Conservation (phyloP, 2,329 filamentous ascomycete species). For the Colletotrichum siamense region DNA sequence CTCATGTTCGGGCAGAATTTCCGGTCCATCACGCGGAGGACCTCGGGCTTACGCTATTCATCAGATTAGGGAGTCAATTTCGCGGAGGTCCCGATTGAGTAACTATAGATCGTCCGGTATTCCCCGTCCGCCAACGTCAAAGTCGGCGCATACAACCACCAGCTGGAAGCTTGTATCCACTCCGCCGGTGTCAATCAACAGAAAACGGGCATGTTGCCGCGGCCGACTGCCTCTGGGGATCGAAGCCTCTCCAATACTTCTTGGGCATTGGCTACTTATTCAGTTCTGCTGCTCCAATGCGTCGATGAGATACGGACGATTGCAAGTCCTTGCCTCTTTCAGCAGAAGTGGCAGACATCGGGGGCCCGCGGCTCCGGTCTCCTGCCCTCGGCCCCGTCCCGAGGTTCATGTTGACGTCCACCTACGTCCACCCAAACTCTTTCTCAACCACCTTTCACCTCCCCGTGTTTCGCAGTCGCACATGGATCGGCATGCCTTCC, state of each 20-base stretch:
- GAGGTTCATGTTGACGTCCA: neutral
- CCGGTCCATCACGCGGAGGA: neutral
- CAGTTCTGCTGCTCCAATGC: neutral
- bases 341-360: neutral
- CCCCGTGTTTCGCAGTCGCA: conserved; percentile 24
- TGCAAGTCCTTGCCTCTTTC: neutral
- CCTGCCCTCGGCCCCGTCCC: neutral
- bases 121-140: neutral
- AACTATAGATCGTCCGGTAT: neutral
- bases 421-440: neutral
- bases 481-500: conserved; percentile 41
- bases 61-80: neutral
- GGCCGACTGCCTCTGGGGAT: neutral
- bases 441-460: neutral
- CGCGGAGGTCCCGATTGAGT: neutral
- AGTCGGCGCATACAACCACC: neutral
- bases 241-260: neutral
- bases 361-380: neutral
- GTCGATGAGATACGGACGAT: neutral
- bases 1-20: neutral
- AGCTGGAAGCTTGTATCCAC: neutral
- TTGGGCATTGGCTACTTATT: neutral
- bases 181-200: neutral
- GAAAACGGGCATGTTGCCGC: neutral
- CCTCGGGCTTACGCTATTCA: neutral